Base-by-base conservation (phyloP, 2,329 filamentous ascomycete species). In the Fusarium verticillioides region DNA sequence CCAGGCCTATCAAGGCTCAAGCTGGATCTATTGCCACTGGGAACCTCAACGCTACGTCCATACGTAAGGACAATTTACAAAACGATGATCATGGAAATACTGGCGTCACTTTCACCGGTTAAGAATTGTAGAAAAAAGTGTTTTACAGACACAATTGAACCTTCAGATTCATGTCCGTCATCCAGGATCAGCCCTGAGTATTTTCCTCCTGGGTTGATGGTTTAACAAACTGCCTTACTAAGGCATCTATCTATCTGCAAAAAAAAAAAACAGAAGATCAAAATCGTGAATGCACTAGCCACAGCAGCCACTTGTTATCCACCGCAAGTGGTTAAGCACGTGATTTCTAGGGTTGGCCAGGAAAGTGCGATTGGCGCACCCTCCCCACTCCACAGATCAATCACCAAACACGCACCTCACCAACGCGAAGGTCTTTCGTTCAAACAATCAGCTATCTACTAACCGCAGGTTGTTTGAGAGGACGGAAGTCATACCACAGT, bases 381-480 rank as follows among this genome's bases (percentile, higher is more conserved):
- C 72, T 49, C 50, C 81, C 81, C 80, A 83, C 81, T 76, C 75
- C 61, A 81, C 81, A 81, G 81, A 82, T 71, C 79, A 82, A 76
- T 73, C 79, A 82, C 77, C 82, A 83, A 69, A 82, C 83, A 85
- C 84, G 81, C 78, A 79, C 50, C 50, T 53, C 80, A 82, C 72
- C 79, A 79, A 76, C 82, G 82, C 81, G 82, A 84, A 81, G 81
- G 83, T 83, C 84, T 85, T 83, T 82, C 78, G 80, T 79, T 82
- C 84, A 84, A 83, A 84, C 83, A 81, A 80, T 82, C 78, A 78
- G 81, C 79, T 80, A 78, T 83, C 80, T 82, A 78, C 81, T 78
- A 81, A 80, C 79, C 78, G 79, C 82, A 80, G 83, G 82, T 85
- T 82, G 81, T 80, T 83, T 83, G 83, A 85, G 84, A 84, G 84